phyloP scores from a whole-genome alignment of 1,139 yeast species.

The Pneumocystis jirovecii region DNA sequence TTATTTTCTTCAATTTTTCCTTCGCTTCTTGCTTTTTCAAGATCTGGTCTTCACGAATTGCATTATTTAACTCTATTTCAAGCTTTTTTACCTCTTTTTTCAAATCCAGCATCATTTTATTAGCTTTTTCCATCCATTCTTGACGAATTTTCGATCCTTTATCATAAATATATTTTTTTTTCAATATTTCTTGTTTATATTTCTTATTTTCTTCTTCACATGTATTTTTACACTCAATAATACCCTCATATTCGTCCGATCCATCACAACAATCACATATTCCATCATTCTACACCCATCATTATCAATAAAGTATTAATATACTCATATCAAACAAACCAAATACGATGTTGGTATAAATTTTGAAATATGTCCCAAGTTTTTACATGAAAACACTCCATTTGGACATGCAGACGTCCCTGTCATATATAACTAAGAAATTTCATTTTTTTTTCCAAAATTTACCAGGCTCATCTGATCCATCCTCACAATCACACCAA shows the following conservation, averaged over 20 bases:
- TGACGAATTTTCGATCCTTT: constrained; percentile 10
- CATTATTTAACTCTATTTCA: background rate
- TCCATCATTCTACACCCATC: constrained; percentile 45
- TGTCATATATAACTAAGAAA: constrained; percentile 15
- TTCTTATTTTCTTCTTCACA: constrained; percentile 39
- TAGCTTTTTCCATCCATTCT: constrained; percentile 12
- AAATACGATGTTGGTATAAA: constrained; percentile 30
- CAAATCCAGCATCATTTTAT: background rate
- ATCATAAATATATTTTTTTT: constrained; percentile 3
- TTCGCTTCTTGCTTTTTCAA: background rate
- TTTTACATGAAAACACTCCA: constrained; percentile 56
- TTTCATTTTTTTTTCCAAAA: constrained; percentile 44
- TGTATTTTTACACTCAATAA: constrained; percentile 38
- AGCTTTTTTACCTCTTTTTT: background rate
- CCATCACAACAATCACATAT: constrained; percentile 98
- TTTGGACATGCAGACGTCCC: constrained; percentile 18
- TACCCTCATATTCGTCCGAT: constrained; percentile 52
- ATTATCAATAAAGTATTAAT: constrained; percentile 38
- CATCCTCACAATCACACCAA: constrained; percentile 94
- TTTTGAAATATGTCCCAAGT: constrained; percentile 43
- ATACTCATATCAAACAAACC: constrained; percentile 25
- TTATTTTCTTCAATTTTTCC: background rate
- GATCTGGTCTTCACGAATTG: background rate
- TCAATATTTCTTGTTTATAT: constrained; percentile 14
- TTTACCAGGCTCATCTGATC: constrained; percentile 95